Evolutionary conservation across 140 eudicot genomes (phyloP).

Genomic region (Anethum foeniculum): DNA sequence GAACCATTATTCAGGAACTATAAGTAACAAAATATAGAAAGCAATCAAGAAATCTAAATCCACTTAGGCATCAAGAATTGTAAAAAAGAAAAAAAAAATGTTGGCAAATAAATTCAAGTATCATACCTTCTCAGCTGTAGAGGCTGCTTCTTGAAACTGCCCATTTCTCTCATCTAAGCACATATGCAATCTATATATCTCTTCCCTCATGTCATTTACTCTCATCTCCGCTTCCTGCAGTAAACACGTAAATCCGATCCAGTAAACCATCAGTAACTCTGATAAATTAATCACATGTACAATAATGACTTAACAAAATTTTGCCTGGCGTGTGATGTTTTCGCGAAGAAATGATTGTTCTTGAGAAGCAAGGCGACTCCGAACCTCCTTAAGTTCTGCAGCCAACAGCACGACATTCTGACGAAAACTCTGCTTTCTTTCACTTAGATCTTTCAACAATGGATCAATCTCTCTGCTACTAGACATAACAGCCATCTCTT

Average conservation of each 20-base stretch:
- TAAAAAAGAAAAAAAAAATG: neutral
- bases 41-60: neutral
- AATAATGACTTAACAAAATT: neutral
- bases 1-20: neutral
- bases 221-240: conserved; percentile 82
- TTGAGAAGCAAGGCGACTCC: conserved; percentile 58
- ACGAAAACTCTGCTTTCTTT: conserved; percentile 69
- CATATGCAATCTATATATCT: conserved; percentile 51
- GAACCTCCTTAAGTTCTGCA: conserved; percentile 82
- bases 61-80: neutral
- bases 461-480: conserved; percentile 12
- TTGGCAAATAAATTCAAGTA: neutral
- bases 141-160: conserved; percentile 63
- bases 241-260: neutral
- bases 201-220: conserved; percentile 64
- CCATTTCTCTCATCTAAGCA: conserved; percentile 63
- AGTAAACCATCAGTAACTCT: neutral
- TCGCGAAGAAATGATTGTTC: conserved; percentile 57
- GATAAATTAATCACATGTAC: neutral
- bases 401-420: conserved; percentile 82
- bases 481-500: neutral
- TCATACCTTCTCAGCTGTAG: conserved; percentile 61
- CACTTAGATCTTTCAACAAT: conserved; percentile 55
- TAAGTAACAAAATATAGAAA: neutral
- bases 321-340: conserved; percentile 70